Evolutionary conservation across 768 basidiomycete genomes (phyloP).

Genomic region (Suillus americanus): DNA sequence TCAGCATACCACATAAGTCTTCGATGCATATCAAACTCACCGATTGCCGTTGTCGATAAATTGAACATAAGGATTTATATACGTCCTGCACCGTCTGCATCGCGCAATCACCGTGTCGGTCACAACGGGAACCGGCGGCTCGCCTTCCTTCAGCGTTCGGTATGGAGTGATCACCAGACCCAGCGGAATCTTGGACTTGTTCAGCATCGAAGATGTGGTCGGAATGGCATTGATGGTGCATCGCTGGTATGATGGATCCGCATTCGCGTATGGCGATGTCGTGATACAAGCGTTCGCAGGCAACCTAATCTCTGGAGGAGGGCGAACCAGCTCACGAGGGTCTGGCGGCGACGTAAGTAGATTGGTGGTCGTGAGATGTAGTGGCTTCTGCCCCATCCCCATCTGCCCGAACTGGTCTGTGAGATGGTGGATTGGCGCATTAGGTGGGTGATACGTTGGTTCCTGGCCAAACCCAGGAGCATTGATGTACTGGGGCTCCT

Average conservation of each 20-base stretch:
- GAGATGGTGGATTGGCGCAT: conserved; percentile 55
- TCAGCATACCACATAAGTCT: conserved; percentile 9
- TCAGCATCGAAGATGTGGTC: conserved; percentile 81
- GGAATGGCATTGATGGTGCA: conserved; percentile 92
- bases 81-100: conserved; percentile 92
- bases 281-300: conserved; percentile 84
- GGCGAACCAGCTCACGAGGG: conserved; percentile 74
- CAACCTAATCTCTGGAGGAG: conserved; percentile 87
- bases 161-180: conserved; percentile 90
- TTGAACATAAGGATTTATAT: conserved; percentile 97
- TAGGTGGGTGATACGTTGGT: conserved; percentile 37
- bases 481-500: conserved; percentile 44
- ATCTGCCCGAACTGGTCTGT: conserved; percentile 88
- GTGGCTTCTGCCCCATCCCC: conserved; percentile 80
- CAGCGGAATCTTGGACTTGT: conserved; percentile 89
- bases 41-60: conserved; percentile 98
- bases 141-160: conserved; percentile 79
- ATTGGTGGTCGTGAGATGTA: conserved; percentile 84
- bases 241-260: conserved; percentile 90
- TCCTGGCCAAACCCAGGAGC: conserved; percentile 45
- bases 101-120: conserved; percentile 94
- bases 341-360: conserved; percentile 92
- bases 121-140: conserved; percentile 84
- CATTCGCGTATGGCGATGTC: conserved; percentile 75
- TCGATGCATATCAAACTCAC: conserved; percentile 35